Base-by-base conservation (phyloP, 768 basidiomycete species). In the Boletus reticulatus region DNA sequence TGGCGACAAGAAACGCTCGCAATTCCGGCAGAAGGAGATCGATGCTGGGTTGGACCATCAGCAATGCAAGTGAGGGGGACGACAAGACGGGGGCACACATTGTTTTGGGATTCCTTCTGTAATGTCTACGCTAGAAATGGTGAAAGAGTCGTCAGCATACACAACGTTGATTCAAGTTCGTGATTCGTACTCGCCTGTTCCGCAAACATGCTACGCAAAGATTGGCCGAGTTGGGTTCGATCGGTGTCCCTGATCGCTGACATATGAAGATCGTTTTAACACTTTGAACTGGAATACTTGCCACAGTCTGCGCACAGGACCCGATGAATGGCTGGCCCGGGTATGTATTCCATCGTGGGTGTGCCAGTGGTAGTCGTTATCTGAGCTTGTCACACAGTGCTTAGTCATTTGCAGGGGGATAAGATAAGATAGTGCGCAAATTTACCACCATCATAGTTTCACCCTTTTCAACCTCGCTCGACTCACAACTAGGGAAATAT, bases 31-130 rank as follows among this genome's bases (percentile, higher is more conserved):
- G 69, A 89, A 98, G 31, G 92, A 90, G 51, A 98, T 80, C 6
- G 93, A 87, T 1, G 95, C 90, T 89, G 72, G 58, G 55, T 67
- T 24, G 22, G 16, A 16, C 27, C 27, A 19, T 61, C 52, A 55
- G 24, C 16, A 24, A 29, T 48, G 38, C 9, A n/a, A 37, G 9
- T 16, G 41, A 13, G 12, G 3, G 36, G 43, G 43, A 45, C 20
- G 7, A 7, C 16, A 29, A 16, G 39, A 19, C 1, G 11, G 19
- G 49, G n/a, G 68, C 75, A 49, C 50, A 89, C 90, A 85, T 84
- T 92, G 92, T 68, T 94, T 98, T 8, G 95, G 96, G 50, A 98
- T 98, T 14, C 94, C 94, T 69, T 98, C 96, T 1, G 95, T 98
- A 68, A 99, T 96, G 71, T 99, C 97, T 57, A 98, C 86, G 9